Evolutionary conservation across 2,329 filamentous ascomycete genomes (phyloP).

Genomic region (Trichophyton simii): DNA sequence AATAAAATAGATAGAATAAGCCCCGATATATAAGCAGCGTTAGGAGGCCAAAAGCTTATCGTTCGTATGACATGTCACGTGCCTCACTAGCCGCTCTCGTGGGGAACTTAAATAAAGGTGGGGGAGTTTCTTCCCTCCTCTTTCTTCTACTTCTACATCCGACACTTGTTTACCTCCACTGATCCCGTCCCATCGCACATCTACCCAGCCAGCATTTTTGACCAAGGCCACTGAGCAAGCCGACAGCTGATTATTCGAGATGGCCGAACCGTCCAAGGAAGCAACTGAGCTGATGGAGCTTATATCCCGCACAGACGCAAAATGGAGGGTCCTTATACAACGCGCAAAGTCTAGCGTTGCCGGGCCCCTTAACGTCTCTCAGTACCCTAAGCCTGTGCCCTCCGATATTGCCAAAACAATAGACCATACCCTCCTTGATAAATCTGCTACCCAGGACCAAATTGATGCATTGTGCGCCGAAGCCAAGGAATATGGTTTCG

Average conservation of each 20-base stretch:
- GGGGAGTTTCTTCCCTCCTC: background rate
- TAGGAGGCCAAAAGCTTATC: background rate
- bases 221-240: no score
- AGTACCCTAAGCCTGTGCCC: slow-evolving; percentile 8
- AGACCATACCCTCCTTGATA: slow-evolving; percentile 32
- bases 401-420: slow-evolving; percentile 25
- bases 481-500: slow-evolving; percentile 33
- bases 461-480: slow-evolving; percentile 45
- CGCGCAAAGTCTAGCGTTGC: background rate
- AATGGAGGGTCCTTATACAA: background rate
- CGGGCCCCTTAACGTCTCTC: background rate
- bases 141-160: background rate
- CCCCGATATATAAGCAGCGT: no score
- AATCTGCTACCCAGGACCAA: slow-evolving; percentile 34
- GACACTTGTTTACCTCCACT: background rate
- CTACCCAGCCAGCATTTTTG: no score
- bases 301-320: background rate
- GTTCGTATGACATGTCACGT: background rate
- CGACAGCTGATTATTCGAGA: background rate
- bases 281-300: background rate
- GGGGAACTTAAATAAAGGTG: background rate
- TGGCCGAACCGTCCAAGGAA: background rate
- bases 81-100: background rate
- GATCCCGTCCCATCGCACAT: background rate
- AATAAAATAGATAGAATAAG: no score